phyloP scores from a whole-genome alignment of 345 rosid species.

The Eucalyptus grandis region DNA sequence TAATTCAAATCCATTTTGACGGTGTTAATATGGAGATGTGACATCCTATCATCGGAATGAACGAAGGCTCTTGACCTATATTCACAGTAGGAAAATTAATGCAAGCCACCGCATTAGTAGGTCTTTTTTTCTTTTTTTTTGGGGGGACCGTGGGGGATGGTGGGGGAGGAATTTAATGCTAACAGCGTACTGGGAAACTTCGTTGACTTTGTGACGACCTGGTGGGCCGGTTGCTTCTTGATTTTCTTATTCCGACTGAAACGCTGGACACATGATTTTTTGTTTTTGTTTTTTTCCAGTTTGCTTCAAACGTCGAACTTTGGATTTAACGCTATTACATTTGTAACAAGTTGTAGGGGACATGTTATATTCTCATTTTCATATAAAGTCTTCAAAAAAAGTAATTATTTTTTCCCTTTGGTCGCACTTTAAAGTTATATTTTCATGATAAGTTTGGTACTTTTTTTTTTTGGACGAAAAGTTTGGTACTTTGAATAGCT shows the following conservation, averaged over 20 bases:
- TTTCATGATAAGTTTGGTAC: not conserved
- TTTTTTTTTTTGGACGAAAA: not conserved
- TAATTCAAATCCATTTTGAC: not conserved
- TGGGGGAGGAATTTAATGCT: not conserved
- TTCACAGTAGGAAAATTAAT: not conserved
- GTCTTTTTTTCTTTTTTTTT: too few species aligned
- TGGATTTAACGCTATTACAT: not conserved
- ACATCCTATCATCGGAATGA: not conserved
- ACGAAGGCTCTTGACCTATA: not conserved
- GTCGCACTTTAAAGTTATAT: not conserved
- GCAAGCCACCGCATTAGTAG: too few species aligned
- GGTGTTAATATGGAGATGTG: not conserved
- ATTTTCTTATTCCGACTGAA: not conserved
- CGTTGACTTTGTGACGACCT: not conserved
- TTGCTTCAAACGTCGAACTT: not conserved
- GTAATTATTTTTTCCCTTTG: not conserved
- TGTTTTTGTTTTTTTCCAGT: not conserved
- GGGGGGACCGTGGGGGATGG: too few species aligned
- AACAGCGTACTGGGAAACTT: not conserved
- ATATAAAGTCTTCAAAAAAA: not conserved
- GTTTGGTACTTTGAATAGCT: not conserved
- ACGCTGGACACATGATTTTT: not conserved
- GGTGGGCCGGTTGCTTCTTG: not conserved
- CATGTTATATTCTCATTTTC: not conserved
- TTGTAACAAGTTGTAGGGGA: not conserved